phyloP scores from a whole-genome alignment of 2,329 filamentous ascomycete genomes.

The Penicillium sp. region DNA sequence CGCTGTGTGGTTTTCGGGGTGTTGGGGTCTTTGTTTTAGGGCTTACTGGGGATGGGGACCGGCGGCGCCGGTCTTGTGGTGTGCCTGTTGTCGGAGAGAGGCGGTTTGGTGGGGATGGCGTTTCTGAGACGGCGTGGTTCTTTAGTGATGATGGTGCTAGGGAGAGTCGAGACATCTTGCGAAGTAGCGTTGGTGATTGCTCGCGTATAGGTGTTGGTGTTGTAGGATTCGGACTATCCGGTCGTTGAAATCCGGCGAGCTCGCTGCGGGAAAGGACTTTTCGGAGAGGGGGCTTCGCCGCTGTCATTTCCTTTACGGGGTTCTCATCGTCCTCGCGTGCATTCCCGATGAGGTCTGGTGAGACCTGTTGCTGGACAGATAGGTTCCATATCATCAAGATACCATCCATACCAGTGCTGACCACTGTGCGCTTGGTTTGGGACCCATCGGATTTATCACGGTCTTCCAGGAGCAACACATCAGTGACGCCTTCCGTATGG shows the following conservation, averaged over 20 bases:
- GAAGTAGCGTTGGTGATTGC: slow-evolving; percentile 44
- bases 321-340: slow-evolving; percentile 34
- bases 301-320: slow-evolving; percentile 43
- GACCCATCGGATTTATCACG: slow-evolving; percentile 36
- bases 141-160: slow-evolving; percentile 34
- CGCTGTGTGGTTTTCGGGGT: slow-evolving; percentile 23
- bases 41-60: slow-evolving; percentile 37
- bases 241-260: slow-evolving; percentile 63
- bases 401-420: slow-evolving; percentile 70
- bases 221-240: slow-evolving; percentile 38
- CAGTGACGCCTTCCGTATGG: slow-evolving; percentile 87
- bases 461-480: slow-evolving; percentile 60
- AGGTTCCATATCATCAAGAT: slow-evolving; percentile 70
- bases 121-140: slow-evolving; percentile 24
- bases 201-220: slow-evolving; percentile 40
- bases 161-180: slow-evolving; percentile 47
- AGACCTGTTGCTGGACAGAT: slow-evolving; percentile 28
- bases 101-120: slow-evolving; percentile 28
- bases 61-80: slow-evolving; percentile 21
- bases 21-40: slow-evolving; percentile 24
- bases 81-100: slow-evolving; percentile 25
- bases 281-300: slow-evolving; percentile 64
- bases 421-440: slow-evolving; percentile 41
- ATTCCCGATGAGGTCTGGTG: slow-evolving; percentile 24
- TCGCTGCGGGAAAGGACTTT: slow-evolving; percentile 81